phyloP scores from a whole-genome alignment of 495 filamentous ascomycete genomes.

The Neurospora sp. region DNA sequence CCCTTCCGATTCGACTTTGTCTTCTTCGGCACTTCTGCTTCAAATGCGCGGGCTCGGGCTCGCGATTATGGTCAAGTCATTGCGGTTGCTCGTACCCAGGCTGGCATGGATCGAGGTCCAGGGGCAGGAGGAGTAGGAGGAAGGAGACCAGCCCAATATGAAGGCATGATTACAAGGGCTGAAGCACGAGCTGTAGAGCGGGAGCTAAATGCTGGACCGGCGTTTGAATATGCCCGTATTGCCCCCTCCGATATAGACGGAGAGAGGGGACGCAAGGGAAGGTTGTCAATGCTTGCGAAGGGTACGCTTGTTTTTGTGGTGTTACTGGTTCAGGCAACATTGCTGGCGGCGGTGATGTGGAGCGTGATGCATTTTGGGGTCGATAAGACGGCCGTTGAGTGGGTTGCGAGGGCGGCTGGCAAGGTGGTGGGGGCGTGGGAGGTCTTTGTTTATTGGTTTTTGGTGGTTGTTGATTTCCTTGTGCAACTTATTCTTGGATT shows the following conservation, averaged over 20 bases:
- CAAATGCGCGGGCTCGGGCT: no score
- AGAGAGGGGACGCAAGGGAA: neutral
- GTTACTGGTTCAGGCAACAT: neutral
- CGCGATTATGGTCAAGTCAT: fast-evolving
- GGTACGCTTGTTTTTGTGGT: neutral
- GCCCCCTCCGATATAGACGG: neutral
- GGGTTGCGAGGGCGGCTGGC: neutral
- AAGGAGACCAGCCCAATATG: no score
- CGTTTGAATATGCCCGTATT: neutral
- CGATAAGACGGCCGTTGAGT: neutral
- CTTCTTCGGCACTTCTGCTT: neutral
- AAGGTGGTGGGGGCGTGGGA: neutral
- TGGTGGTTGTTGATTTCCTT: neutral
- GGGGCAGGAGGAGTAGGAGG: no score
- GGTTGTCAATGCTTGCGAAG: neutral
- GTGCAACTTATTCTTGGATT: neutral
- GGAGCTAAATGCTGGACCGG: neutral
- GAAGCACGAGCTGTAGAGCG: neutral
- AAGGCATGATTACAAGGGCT: neutral
- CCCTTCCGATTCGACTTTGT: neutral
- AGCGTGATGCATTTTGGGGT: neutral
- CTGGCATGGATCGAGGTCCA: no score
- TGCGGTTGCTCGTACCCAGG: neutral
- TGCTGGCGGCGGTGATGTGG: neutral
- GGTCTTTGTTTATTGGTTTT: neutral